Conservation (phyloP, 768 basidiomycete species). For the Inosperma sp. region DNA sequence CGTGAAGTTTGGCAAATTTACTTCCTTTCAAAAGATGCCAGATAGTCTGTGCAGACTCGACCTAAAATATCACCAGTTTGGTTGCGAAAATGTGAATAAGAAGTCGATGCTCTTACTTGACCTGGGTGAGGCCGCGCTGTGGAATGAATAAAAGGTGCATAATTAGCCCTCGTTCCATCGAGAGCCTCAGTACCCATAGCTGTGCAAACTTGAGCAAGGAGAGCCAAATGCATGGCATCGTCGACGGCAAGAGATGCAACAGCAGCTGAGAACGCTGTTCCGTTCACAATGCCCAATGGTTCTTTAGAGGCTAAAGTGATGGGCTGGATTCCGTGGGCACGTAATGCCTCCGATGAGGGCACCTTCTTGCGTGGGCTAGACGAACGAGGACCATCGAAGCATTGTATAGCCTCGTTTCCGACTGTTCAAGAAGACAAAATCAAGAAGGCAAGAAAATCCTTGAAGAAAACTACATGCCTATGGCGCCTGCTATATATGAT, state of each 20-base stretch:
- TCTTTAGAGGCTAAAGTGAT: conserved; percentile 62
- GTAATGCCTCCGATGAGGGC: conserved; percentile 49
- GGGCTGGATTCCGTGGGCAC: conserved; percentile 50
- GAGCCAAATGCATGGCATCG: conserved; percentile 58
- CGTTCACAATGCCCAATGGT: conserved; percentile 67
- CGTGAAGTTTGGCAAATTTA: conserved; percentile 52
- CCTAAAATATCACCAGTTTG: conserved; percentile 25
- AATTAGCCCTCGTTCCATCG: conserved; percentile 58
- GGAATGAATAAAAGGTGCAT: conserved; percentile 69
- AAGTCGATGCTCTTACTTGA: conserved; percentile 40
- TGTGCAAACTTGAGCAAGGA: conserved; percentile 67
- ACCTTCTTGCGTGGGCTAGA: conserved; percentile 48
- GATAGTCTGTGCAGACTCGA: conserved; percentile 64
- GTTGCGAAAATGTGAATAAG: background rate
- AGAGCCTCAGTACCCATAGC: conserved; percentile 80
- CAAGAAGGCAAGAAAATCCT: background rate
- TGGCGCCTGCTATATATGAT: conserved; percentile 63
- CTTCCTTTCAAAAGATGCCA: conserved; percentile 57
- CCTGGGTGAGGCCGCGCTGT: conserved; percentile 74
- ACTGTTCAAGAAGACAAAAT: conserved; percentile 18
- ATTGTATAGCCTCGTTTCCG: conserved; percentile 60
- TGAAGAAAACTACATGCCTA: conserved; percentile 35
- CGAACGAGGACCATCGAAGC: conserved; percentile 51
- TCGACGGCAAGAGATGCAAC: conserved; percentile 68
- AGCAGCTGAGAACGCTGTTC: conserved; percentile 71